Evolutionary conservation across 129 eudicot species (phyloP), one percentile per base, ranked within the genome.

Genomic region (Logfia minima): DNA sequence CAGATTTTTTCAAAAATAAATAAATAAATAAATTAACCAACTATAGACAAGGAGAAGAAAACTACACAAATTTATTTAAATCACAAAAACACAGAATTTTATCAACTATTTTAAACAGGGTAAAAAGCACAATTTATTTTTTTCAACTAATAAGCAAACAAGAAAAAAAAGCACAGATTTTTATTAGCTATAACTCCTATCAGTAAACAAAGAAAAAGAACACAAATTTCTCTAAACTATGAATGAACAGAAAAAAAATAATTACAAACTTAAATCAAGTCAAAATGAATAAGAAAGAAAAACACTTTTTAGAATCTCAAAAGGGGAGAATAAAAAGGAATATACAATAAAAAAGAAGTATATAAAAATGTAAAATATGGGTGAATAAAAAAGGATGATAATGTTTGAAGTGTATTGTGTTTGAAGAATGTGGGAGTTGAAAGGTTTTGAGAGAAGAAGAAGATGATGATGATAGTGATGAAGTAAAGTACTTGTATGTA

Each of bases 381-480:
- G 43, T 8, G 28, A 62, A 35, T 11, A 21, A 22, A 58, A 58
- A 58, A 18, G 35, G 23, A 21, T 35, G 43, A 34, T 37, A 51
- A 53, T 41, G 22, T 19, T 37, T 41, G 69, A 61, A 58, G 58
- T 21, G 66, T 67, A 24, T 8, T 34, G 64, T 68, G 59, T 75
- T 60, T 68, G 78, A 66, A 31, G 34, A 32, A 32, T 32, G 35
- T 32, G 6, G 6, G 35, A 31, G 22, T 68, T 74, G 80, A 24
- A 81, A 45, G 28, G 21, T 39, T 32, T 35, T 68, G 59, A 61
- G 68, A 39, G 64, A 34, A 45, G 81, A 74, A 6, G n/a, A 45
- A 65, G 66, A 41, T 45, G 72, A 68, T 85, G 77, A 74, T 85
- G 72, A 34, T 84, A 69, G 66, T 85, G 72, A 41, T 77, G 68